Evolutionary conservation across 768 basidiomycete genomes (phyloP).

Genomic region (Crucibulum laeve): DNA sequence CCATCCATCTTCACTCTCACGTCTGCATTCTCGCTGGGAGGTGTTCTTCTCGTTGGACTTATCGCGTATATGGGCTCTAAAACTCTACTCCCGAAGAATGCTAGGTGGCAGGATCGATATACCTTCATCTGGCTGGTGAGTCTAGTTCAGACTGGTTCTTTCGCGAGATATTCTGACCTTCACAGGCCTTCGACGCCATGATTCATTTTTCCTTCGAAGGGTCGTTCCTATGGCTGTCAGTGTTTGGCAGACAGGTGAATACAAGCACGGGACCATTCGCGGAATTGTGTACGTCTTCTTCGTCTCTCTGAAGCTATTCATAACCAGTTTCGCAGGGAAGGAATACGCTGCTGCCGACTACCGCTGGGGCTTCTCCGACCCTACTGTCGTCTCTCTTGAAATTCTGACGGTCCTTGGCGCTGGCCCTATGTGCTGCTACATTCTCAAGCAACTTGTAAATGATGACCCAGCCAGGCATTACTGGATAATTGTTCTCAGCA

Average conservation of each 20-base stretch:
- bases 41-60: slow-evolving; percentile 46
- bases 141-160: slow-evolving; percentile 7
- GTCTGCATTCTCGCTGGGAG: slow-evolving; percentile 60
- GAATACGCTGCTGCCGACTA: slow-evolving; percentile 80
- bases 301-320: neutral
- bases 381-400: slow-evolving; percentile 79
- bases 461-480: slow-evolving; percentile 67
- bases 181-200: slow-evolving; percentile 72
- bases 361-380: slow-evolving; percentile 78
- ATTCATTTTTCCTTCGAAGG: slow-evolving; percentile 81
- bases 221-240: slow-evolving; percentile 74
- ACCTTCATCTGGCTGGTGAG: slow-evolving; percentile 79
- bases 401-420: slow-evolving; percentile 77
- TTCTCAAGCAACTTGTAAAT: slow-evolving; percentile 59
- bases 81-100: slow-evolving; percentile 57
- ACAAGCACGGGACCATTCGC: slow-evolving; percentile 67
- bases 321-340: slow-evolving; percentile 45
- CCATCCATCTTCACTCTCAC: slow-evolving; percentile 47
- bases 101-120: slow-evolving; percentile 57
- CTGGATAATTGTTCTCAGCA: slow-evolving; percentile 78
- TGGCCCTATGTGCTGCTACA: slow-evolving; percentile 70
- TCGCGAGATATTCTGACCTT: neutral
- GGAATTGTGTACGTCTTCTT: slow-evolving; percentile 58
- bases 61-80: slow-evolving; percentile 52
- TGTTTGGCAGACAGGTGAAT: slow-evolving; percentile 70